Evolutionary conservation across 2,329 filamentous ascomycete species (phyloP).

Genomic region (Fusarium hostae): DNA sequence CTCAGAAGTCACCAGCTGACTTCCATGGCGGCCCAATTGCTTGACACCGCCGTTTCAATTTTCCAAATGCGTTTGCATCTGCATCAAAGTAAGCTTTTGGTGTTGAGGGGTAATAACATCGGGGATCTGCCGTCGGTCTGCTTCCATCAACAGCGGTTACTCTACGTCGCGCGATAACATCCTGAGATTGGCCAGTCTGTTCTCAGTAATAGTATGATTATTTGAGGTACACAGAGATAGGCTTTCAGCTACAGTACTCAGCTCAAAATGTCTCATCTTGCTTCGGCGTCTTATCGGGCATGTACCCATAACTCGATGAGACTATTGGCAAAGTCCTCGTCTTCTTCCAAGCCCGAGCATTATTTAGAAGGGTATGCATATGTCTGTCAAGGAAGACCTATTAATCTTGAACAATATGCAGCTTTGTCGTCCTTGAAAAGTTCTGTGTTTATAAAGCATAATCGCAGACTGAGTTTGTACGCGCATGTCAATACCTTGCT

Average conservation of each 20-base stretch:
- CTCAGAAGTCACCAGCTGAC: neutral
- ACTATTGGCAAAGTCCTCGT: neutral
- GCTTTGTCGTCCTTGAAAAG: too few relatives aligned
- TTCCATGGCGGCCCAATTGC: neutral
- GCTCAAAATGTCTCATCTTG: neutral
- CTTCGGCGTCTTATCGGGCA: accelerated
- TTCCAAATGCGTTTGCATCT: neutral
- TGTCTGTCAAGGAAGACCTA: neutral
- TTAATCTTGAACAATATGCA: neutral
- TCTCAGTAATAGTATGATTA: too few relatives aligned
- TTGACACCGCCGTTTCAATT: neutral
- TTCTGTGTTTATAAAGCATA: too few relatives aligned
- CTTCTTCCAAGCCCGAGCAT: too few relatives aligned
- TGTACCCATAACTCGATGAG: neutral
- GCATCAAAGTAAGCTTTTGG: accelerated
- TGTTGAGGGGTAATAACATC: neutral
- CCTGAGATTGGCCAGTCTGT: neutral
- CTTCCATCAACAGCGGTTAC: neutral
- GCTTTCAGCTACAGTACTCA: neutral
- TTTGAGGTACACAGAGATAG: accelerated
- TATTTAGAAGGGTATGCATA: accelerated
- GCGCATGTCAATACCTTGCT: neutral
- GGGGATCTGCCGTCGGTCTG: neutral
- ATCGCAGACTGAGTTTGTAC: too few relatives aligned
- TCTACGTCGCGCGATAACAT: neutral